Evolutionary conservation across 176 grass and related monocot genomes (phyloP).

Genomic region (Aegilops tauschii): DNA sequence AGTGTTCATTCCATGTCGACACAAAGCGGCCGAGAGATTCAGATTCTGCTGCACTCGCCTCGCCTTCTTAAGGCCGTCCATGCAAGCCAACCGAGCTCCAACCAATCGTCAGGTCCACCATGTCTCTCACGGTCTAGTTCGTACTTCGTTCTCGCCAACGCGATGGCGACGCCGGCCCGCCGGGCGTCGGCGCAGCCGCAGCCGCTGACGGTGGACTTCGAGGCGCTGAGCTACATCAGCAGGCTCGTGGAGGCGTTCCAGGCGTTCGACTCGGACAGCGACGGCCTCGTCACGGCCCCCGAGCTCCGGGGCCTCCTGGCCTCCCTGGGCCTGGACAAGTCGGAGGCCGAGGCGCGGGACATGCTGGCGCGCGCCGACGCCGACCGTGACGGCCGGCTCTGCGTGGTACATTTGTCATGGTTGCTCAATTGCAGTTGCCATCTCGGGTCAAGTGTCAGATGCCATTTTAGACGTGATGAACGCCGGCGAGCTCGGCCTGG

Average conservation of each 20-base stretch:
- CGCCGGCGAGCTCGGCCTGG: conserved; percentile 56
- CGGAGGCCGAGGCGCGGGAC: conserved; percentile 50
- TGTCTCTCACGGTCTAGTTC: background rate
- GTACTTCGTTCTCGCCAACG: background rate
- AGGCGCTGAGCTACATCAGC: conserved; percentile 83
- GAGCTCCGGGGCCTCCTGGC: conserved; percentile 70
- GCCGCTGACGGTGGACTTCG: conserved; percentile 50
- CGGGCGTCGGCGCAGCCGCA: conserved; percentile 3
- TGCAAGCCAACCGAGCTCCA: background rate
- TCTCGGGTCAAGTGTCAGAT: too few species aligned
- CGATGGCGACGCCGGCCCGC: conserved; percentile 10
- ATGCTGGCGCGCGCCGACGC: conserved; percentile 60
- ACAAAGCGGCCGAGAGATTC: conserved; percentile 46
- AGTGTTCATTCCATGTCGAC: conserved; percentile 61
- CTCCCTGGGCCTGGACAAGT: conserved; percentile 55
- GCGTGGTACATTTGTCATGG: conserved; percentile 15
- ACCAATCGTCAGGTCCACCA: background rate
- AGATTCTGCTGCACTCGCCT: conserved; percentile 27
- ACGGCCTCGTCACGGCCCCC: conserved; percentile 53
- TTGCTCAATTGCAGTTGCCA: too few species aligned
- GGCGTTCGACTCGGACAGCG: conserved; percentile 78
- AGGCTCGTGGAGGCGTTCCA: conserved; percentile 78
- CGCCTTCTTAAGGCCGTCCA: background rate
- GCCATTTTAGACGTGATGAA: conserved; percentile 66
- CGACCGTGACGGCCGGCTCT: conserved; percentile 58